Conservation (phyloP, 495 filamentous ascomycete species). For the Sporormia fimetaria region DNA sequence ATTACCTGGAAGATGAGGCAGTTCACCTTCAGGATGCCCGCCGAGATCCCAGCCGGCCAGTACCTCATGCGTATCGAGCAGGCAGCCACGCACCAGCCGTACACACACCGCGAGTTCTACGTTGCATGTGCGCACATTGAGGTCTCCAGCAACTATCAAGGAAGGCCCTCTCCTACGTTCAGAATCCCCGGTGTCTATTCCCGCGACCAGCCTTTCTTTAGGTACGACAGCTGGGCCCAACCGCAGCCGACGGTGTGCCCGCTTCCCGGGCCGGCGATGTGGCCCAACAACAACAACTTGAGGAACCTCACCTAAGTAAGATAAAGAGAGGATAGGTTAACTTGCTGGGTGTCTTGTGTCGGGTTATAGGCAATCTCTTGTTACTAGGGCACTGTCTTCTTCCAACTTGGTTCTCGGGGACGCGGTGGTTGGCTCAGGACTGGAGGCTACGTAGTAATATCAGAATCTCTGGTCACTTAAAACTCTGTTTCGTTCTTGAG, state of each 20-base stretch:
- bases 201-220: background rate
- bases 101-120: background rate
- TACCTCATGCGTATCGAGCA: constrained; percentile 5
- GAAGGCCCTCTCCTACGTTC: background rate
- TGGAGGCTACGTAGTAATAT: too few species aligned
- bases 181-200: background rate
- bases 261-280: background rate
- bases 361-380: too few species aligned
- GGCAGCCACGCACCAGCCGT: constrained; percentile 1
- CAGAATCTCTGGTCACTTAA: too few species aligned
- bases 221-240: background rate
- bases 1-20: constrained; percentile 1
- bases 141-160: background rate
- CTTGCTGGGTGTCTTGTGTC: too few species aligned
- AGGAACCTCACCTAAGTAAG: too few species aligned
- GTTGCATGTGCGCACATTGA: constrained; percentile 1
- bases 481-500: too few species aligned
- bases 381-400: too few species aligned
- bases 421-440: too few species aligned
- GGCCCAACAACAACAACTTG: constrained; percentile 1
- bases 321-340: too few species aligned
- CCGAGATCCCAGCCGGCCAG: constrained; percentile 2
- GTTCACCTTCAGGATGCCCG: background rate
- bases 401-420: too few species aligned
- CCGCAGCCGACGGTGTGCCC: background rate